Base-by-base conservation (phyloP, 495 filamentous ascomycete species). In the Penicillium tannophilum region DNA sequence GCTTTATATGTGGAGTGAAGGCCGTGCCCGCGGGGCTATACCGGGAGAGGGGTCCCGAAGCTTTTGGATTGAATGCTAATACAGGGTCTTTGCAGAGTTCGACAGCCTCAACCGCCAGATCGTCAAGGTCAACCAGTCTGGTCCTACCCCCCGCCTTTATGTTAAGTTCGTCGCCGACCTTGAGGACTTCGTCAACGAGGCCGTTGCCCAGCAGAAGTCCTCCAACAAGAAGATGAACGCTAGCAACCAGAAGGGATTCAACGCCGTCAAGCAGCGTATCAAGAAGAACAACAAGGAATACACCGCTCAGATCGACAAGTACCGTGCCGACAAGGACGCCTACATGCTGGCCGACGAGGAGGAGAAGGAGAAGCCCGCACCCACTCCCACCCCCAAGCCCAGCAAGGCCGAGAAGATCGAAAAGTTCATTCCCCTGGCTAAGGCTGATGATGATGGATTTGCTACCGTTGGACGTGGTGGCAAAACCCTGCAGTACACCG, bases 251-350 rank as follows among this genome's bases (percentile, higher is more conserved):
- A 90, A 92, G 79, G 91, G 92, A 66, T 84, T 99, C 65, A 99
- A 97, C 68, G 90, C 91, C 50, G 89, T 98, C 63, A 96, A 97
- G 79, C 94, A 99, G 76, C 88, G 88, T 73, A 91, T 98, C 79
- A 91, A 93, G 84, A 96, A 95, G 81, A 95, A 93, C 80, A 98
- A 96, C 84, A 93, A 96, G 78, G 92, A 96, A 35, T 95, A 96
- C 71, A 82, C 89, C 65, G 78, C 81, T 51, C 90, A 96, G 66
- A 87, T 99, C 62, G 92, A 97, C 63, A 84, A 87, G 53, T 99
- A 93, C 79, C 84, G 90, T 55, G 87, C 87, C 46, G 84, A 93
- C 72, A 90, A 90, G 72, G 90, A 91, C 54, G 86, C 73, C 11
- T 99, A 89, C 79, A 92, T 99, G 89, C 84, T 87, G 65, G 90